Base-by-base conservation (phyloP, 164 flowering plant genomes). In the Liquidambar formosana region DNA sequence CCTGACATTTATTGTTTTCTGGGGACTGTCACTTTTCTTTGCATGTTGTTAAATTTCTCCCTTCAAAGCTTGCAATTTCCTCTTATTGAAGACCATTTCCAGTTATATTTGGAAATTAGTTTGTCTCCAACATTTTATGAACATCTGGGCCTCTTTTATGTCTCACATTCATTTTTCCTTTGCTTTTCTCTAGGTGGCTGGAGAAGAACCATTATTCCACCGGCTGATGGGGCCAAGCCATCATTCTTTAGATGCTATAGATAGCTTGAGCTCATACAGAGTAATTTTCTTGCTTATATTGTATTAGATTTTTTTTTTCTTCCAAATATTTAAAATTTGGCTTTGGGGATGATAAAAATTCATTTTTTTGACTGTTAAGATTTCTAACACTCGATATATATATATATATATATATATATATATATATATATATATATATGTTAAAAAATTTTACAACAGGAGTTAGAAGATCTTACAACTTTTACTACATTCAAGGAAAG, bases 401-500 rank as follows among this genome's bases (percentile, higher is more conserved):
- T n/a, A n/a, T n/a, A n/a, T n/a, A n/a, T n/a, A n/a, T n/a, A n/a
- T n/a, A n/a, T n/a, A n/a, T n/a, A n/a, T n/a, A n/a, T n/a, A n/a
- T n/a, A n/a, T n/a, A n/a, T n/a, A n/a, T n/a, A n/a, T n/a, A n/a
- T n/a, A n/a, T n/a, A n/a, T n/a, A n/a, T n/a, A n/a, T n/a, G n/a
- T n/a, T n/a, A n/a, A n/a, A n/a, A n/a, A n/a, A n/a, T n/a, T n/a
- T n/a, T 73, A 73, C 58, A 43, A 57, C 85, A 94, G 98, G 87
- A 85, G 59, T 72, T 73, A 48, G 84, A 75, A 71, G 78, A 81
- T 64, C 76, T 82, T 15, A 77, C 65, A 63, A 58, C 61, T 43
- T 89, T 89, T 76, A 70, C 88, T 57, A 82, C 98, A 58, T 89
- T 86, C 67, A 88, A 72, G 78, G 94, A 94, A 46, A 88, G 94